Evolutionary conservation across 768 basidiomycete species (phyloP).

Genomic region (Glaciozyma martinii): DNA sequence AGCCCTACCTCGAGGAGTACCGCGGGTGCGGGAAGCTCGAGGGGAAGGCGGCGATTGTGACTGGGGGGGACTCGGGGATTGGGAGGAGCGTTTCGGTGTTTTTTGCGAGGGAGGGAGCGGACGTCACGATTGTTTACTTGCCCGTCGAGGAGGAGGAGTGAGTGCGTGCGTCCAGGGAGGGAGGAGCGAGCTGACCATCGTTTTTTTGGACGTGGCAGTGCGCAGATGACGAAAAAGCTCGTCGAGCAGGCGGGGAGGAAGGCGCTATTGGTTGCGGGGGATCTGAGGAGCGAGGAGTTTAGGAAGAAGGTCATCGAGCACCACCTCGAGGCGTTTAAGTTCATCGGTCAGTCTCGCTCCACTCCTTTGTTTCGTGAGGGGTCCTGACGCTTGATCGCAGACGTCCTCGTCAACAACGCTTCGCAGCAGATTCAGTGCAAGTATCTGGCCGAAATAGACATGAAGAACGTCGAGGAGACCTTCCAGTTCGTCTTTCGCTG

Average conservation of each 20-base stretch:
- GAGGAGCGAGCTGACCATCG: neutral
- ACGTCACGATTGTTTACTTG: constrained; percentile 46
- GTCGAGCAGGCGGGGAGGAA: neutral
- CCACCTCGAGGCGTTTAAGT: neutral
- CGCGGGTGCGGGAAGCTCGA: constrained; percentile 47
- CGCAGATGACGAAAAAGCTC: neutral
- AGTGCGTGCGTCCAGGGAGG: constrained; percentile 13
- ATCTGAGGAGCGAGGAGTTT: neutral
- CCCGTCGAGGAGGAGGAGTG: constrained; percentile 52
- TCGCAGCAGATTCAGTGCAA: neutral
- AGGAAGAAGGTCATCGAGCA: neutral
- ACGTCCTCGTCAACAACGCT: constrained; percentile 4
- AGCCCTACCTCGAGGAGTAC: constrained; percentile 50
- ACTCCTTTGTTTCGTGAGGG: neutral
- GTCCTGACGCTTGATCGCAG: constrained; percentile 45
- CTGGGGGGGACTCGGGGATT: constrained; percentile 46
- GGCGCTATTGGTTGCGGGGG: neutral
- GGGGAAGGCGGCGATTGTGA: constrained; percentile 48
- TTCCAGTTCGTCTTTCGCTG: constrained; percentile 38
- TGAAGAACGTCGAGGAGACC: constrained; percentile 45
- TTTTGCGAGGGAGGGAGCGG: constrained; percentile 44
- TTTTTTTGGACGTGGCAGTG: neutral
- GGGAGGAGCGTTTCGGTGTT: constrained; percentile 32
- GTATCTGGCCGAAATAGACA: neutral
- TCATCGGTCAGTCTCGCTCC: neutral